Base-by-base conservation (phyloP, 1,139 yeast genomes). In the Lodderomyces elongisporus region DNA sequence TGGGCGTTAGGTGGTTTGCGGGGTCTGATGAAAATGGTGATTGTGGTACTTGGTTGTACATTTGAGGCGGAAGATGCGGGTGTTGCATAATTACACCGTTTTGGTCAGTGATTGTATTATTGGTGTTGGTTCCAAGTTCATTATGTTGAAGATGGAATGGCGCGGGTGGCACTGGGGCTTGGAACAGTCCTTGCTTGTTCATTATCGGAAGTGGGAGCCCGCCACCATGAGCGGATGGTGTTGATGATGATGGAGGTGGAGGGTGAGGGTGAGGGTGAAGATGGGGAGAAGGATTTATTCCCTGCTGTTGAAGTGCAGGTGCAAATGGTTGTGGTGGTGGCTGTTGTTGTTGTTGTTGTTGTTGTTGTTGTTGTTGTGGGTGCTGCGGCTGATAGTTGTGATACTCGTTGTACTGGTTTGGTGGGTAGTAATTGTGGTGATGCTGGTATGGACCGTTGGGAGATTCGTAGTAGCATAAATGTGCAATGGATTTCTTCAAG, bases 401-500 rank as follows among this genome's bases (percentile, higher is more conserved):
- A 25, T 25, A 5, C 9, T 25, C 14, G 14, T 22, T n/a, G 7
- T 27, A 17, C 8, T 24, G 32, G 7, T 30, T 26, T 34, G n/a
- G 22, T 22, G 27, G 9, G 10, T 18, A 18, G 22, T 18, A 18
- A 18, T 18, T 18, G 10, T n/a, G 33, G 15, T 29, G 25, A 4
- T 33, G 39, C 5, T 14, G 6, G 6, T 7, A 7, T n/a, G 26
- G 6, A 7, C 26, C 26, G 10, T 24, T 24, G 10, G 26, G 26
- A 16, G 17, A 5, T 32, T 80, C 76, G 50, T 79, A 83, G 41
- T 66, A 77, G 44, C 93, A 83, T 24, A 81, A 58, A 53, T 82
- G 88, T 17, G 83, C 81, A 16, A 82, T 82, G 12, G 85, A 83
- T 35, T 82, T 80, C 56, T 77, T 77, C 34, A 72, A 69, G 60